A percentile compares a stretch with the other conserved stretches of the same genome.
Conservation (phyloP, 2,329 filamentous ascomycete genomes). For the Sphaerulina populicola region DNA sequence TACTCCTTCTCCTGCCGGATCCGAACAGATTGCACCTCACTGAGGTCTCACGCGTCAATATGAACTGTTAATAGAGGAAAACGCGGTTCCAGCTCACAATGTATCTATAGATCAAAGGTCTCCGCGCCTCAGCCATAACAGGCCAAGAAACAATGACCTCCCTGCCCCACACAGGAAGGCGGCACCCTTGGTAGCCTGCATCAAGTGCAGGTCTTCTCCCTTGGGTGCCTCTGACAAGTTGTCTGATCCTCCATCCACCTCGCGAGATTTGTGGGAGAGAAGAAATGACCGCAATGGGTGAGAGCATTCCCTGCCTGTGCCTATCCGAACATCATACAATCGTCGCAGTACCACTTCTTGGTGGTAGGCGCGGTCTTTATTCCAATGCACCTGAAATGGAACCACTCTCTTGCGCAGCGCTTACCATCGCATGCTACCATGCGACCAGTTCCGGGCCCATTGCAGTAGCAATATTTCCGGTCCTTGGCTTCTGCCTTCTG, state of each 20-base stretch:
- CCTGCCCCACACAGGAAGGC: neutral
- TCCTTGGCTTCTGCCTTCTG: neutral
- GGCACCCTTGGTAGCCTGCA: neutral
- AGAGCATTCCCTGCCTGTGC: neutral
- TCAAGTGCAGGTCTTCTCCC: neutral
- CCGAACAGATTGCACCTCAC: too few relatives aligned
- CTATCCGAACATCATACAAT: slow-evolving; percentile 3
- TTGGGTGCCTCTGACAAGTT: neutral
- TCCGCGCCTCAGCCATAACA: too few relatives aligned
- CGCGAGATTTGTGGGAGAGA: neutral
- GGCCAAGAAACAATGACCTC: neutral
- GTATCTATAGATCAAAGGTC: too few relatives aligned
- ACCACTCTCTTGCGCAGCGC: slow-evolving; percentile 72
- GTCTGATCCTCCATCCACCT: neutral
- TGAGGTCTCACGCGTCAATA: too few relatives aligned
- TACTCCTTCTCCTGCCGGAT: too few relatives aligned
- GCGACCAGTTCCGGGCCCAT: slow-evolving; percentile 19
- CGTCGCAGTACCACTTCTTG: slow-evolving; percentile 25
- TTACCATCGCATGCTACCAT: slow-evolving; percentile 77
- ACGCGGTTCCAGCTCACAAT: too few relatives aligned
- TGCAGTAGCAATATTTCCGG: neutral
- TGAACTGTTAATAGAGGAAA: too few relatives aligned
- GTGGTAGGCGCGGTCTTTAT: slow-evolving; percentile 52
- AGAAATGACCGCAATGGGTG: neutral
- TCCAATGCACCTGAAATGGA: slow-evolving; percentile 68